Evolutionary conservation across 2,329 filamentous ascomycete species (phyloP).

Genomic region (Alternaria ethzedia): DNA sequence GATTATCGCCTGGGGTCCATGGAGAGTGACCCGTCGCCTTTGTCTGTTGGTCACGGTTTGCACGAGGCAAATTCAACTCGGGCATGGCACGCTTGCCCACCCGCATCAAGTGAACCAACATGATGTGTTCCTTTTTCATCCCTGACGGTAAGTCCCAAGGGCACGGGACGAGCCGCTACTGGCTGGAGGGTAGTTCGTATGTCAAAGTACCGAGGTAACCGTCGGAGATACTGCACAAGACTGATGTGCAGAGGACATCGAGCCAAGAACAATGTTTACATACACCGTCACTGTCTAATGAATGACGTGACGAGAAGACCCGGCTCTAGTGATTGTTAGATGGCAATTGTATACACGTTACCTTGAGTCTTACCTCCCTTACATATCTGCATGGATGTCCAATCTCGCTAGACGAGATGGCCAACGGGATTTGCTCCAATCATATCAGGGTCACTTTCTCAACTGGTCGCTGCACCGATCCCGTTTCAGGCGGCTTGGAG

Average conservation of each 20-base stretch:
- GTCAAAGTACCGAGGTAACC: neutral
- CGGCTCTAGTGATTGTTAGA: neutral
- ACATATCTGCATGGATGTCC: constrained; percentile 3
- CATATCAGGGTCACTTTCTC: constrained; percentile 13
- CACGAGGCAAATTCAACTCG: constrained; percentile 20
- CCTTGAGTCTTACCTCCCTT: neutral
- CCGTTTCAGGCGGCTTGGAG: constrained; percentile 9
- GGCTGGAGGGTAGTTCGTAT: neutral
- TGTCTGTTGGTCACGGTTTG: constrained; percentile 9
- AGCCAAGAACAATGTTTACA: neutral
- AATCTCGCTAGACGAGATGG: constrained; percentile 1
- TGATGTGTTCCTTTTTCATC: constrained; percentile 16
- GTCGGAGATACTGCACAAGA: neutral
- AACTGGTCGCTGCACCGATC: constrained; percentile 13
- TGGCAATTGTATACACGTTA: neutral
- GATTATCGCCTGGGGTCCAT: constrained; percentile 4
- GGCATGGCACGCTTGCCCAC: constrained; percentile 19
- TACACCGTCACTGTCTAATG: neutral
- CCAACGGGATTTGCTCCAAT: constrained; percentile 25
- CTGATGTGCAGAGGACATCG: neutral
- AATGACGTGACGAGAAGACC: neutral
- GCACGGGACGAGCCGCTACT: constrained; percentile 33
- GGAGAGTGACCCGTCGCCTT: constrained; percentile 1
- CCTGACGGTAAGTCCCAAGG: constrained; percentile 15
- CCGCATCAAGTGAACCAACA: constrained; percentile 18